Conservation (phyloP, 2,329 filamentous ascomycete genomes). For the Colletotrichum nymphaeae region DNA sequence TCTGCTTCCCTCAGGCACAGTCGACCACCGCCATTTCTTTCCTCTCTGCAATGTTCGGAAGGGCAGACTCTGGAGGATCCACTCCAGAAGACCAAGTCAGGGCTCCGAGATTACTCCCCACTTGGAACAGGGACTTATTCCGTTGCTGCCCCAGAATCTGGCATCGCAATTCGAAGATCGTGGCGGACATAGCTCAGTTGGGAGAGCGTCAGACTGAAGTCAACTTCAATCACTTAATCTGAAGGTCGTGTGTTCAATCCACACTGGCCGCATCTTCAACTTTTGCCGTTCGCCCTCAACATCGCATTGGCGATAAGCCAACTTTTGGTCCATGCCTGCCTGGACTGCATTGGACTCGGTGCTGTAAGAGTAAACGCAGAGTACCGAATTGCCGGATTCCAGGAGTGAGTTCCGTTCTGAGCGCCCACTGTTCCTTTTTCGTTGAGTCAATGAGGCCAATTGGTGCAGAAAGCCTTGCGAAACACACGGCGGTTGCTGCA, state of each 20-base stretch:
- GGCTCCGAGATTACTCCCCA: background rate
- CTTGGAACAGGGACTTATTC: background rate
- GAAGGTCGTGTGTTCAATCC: conserved; percentile 37
- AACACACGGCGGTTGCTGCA: background rate
- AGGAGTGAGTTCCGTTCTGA: background rate
- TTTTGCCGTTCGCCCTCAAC: background rate
- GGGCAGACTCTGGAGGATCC: background rate
- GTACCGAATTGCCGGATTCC: too few species aligned
- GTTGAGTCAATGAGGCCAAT: background rate
- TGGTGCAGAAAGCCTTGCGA: background rate
- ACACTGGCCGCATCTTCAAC: conserved; percentile 34
- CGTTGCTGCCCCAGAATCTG: accelerated
- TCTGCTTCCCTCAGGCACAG: background rate
- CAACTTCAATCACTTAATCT: conserved; percentile 33
- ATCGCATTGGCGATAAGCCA: background rate
- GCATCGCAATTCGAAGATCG: conserved; percentile 8
- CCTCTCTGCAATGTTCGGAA: background rate
- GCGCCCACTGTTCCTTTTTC: background rate
- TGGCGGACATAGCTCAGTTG: conserved; percentile 37
- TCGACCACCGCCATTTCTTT: background rate
- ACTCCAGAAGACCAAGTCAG: background rate
- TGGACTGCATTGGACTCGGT: background rate
- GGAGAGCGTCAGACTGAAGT: conserved; percentile 36
- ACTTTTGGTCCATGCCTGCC: background rate
- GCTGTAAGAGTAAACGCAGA: background rate